Conservation (phyloP, 176 grass and related monocot species). For the Ananas comosus region DNA sequence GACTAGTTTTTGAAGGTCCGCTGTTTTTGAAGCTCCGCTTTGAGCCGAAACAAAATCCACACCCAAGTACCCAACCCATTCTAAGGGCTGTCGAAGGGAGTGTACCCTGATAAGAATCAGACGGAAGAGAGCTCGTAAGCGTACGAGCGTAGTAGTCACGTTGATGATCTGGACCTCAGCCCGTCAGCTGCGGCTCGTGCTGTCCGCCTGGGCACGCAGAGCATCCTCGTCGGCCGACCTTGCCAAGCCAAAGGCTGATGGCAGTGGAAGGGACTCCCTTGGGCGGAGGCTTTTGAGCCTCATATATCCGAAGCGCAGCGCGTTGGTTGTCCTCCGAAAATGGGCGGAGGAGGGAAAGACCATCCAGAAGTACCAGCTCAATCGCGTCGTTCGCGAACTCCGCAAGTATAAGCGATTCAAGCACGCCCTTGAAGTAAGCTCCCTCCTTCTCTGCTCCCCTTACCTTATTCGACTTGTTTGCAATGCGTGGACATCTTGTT, state of each 20-base stretch:
- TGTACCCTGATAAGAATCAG: no score
- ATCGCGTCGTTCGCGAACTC: conserved; percentile 72
- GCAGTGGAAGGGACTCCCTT: conserved; percentile 30
- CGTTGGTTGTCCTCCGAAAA: conserved; percentile 50
- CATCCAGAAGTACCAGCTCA: conserved; percentile 83
- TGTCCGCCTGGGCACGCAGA: background rate
- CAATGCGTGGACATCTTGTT: background rate
- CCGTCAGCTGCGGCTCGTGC: background rate
- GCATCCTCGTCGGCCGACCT: background rate
- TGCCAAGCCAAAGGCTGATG: background rate
- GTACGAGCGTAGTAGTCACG: no score
- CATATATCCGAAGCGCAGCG: conserved; percentile 56
- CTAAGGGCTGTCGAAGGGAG: no score
- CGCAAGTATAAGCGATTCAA: conserved; percentile 73
- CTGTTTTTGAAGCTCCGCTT: no score
- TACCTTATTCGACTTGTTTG: background rate
- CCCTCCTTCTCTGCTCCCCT: background rate
- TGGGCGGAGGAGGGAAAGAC: conserved; percentile 63
- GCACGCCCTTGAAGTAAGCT: conserved; percentile 68
- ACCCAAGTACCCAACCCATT: no score
- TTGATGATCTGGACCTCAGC: background rate
- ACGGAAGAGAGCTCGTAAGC: no score
- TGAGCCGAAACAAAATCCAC: no score
- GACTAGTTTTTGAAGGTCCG: no score
- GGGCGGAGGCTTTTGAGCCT: conserved; percentile 50